Evolutionary conservation across 225 moss, liverwort and hornwort genomes (phyloP), one percentile per base, ranked within the genome.

Genomic region (Pleurozium schreberi): DNA sequence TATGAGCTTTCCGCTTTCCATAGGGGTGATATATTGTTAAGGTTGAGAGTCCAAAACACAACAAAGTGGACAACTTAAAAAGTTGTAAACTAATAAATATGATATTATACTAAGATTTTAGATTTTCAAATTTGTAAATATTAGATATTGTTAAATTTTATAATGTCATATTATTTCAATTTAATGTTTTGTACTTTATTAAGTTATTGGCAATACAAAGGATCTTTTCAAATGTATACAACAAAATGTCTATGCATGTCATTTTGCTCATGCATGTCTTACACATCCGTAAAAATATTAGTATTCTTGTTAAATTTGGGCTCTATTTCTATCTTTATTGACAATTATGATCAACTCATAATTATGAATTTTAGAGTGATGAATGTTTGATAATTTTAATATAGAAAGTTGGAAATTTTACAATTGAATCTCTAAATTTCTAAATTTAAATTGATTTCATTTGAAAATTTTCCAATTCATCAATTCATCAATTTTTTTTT

Each of bases 111-210:
- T 16, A 30, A 21, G 21, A 49, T 43, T 75, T 50, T 33, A 21
- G 19, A 11, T 43, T 75, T 75, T 17, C 10, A 50, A 17, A 45
- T 17, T 73, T 45, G 10, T 18, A 11, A 47, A 19, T 11, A 47
- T 0, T 6, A 47, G 11, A 4, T 18, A 1, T 34, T 76, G 0
- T 21, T 12, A 5, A 8, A 52, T 2, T 22, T 22, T 8, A 52
- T 34, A 34, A 21, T 52, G 4, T 52, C 8, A 52, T 76, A 19
- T 75, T 31, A 33, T 49, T 49, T 19, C 2, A 33, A 49, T 31
- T 11, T 31, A 22, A 34, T 34, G 6, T 34, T 21, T 52, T 40
- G 5, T 73, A 45, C 17, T 73, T 76, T 2, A 34, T 21, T 76
- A 34, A 52, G 8, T 3, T 18, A 74, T 73, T 73, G 17, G 18